phyloP scores from a whole-genome alignment of 306 rosid species.

The Cucurbita moschata region DNA sequence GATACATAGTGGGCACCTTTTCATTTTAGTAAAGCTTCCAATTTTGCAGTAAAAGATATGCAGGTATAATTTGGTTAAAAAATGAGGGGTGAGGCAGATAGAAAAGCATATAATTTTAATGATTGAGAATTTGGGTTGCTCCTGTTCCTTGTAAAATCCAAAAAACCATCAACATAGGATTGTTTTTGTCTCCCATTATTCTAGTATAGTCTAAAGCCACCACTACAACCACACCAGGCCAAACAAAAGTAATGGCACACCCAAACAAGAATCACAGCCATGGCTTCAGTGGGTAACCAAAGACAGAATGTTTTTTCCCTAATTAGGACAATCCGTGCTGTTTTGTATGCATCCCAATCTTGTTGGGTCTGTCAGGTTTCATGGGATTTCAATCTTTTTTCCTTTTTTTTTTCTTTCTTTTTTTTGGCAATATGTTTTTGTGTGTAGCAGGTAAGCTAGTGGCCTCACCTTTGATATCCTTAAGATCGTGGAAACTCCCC shows the following conservation, averaged over 20 bases:
- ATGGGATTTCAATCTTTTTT: constrained; percentile 10
- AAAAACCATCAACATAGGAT: constrained; percentile 2
- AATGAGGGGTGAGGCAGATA: background rate
- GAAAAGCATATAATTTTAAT: background rate
- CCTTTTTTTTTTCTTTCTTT: background rate
- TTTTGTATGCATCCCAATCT: background rate
- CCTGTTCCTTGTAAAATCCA: background rate
- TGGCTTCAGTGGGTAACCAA: constrained; percentile 2
- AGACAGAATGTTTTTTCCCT: constrained; percentile 13
- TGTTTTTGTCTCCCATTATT: constrained; percentile 3
- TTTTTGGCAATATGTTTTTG: background rate
- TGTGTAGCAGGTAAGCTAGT: background rate
- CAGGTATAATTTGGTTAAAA: background rate
- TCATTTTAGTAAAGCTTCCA: background rate
- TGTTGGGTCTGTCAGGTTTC: constrained; percentile 3
- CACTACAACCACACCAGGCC: background rate
- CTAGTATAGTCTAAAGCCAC: background rate
- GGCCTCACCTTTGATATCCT: constrained; percentile 15
- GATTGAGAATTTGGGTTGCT: background rate
- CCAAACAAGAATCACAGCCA: background rate
- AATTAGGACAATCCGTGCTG: constrained; percentile 8
- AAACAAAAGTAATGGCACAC: background rate
- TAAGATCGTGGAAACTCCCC: constrained; percentile 26
- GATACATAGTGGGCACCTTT: background rate
- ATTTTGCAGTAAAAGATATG: background rate